phyloP scores from a whole-genome alignment of 176 grass and related monocot species.

The Dendrocalamus sinicus region DNA sequence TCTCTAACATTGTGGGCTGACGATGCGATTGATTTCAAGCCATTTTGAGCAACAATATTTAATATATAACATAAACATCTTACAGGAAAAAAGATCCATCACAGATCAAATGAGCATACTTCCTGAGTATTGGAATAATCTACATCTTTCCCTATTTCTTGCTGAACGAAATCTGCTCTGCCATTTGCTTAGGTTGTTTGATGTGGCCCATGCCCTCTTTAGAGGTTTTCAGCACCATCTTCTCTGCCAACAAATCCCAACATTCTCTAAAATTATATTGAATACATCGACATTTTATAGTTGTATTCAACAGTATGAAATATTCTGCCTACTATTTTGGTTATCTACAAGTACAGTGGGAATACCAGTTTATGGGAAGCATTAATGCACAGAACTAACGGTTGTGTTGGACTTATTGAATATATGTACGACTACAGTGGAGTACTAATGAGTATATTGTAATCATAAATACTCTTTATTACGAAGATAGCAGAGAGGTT shows the following conservation, averaged over 20 bases:
- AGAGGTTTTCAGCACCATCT: background rate
- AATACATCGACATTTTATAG: background rate
- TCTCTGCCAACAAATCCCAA: background rate
- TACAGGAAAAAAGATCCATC: no score
- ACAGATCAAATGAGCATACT: no score
- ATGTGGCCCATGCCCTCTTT: background rate
- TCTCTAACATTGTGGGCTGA: no score
- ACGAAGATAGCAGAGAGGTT: background rate
- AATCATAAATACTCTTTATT: constrained; percentile 44
- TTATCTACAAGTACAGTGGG: background rate
- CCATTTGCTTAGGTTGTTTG: background rate
- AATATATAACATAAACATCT: no score
- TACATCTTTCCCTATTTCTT: no score
- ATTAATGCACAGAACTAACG: constrained; percentile 47
- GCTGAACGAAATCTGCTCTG: no score
- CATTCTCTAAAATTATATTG: background rate
- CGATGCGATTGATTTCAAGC: no score
- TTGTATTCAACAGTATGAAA: background rate
- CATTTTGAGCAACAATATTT: no score
- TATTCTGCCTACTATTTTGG: background rate
- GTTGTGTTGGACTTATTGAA: constrained; percentile 39
- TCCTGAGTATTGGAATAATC: no score
- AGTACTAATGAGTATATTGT: constrained; percentile 39
- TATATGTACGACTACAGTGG: constrained; percentile 23
- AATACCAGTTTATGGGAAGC: background rate